Base-by-base conservation (phyloP, 306 rosid species). In the Cicer yamashitae region DNA sequence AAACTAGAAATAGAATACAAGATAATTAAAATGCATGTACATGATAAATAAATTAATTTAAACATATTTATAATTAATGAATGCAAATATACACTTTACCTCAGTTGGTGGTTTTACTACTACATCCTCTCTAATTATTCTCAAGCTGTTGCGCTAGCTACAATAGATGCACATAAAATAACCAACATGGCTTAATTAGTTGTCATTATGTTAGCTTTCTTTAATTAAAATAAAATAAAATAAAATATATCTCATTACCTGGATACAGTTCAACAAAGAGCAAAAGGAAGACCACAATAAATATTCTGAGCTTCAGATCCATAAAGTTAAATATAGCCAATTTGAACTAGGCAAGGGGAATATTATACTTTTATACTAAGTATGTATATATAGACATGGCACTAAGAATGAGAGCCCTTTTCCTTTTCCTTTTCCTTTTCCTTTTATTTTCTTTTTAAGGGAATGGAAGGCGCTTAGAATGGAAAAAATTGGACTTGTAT, bases 211-310 rank as follows among this genome's bases (percentile, higher is more conserved):
- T n/a, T 17, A 63, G 12, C 58, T 45, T 15, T 56, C 22, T 15
- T 40, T 67, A 79, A 44, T 17, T 63, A 62, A 73, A 39, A 64
- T 64, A 17, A 30, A 70, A 22, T 22, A 22, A 22, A 22, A 18
- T 18, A 18, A 22, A 38, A 53, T 43, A 54, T 6, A 45, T 54
- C 0, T 38, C 0, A 12, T 88, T 61, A 89, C 90, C 90, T 78
- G 90, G 76, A 83, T 74, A 83, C 79, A 85, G 58, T 69, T 54
- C 83, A 73, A 74, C 13, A 52, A 77, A 77, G 77, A 81, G 46
- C 58, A 85, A 64, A 80, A 84, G 67, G 43, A 84, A 73, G 67
- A 77, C 15, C 34, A 81, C 14, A 6, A 81, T 15, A 68, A 47
- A 77, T 65, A 73, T 53, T 81, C 56, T 81, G 56, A 77, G 64